These are phyloP conservation scores for Venturiaceae sp. DNA, from an alignment of 2,329 filamentous ascomycete genomes.

Conservation along the genomic window DNA sequence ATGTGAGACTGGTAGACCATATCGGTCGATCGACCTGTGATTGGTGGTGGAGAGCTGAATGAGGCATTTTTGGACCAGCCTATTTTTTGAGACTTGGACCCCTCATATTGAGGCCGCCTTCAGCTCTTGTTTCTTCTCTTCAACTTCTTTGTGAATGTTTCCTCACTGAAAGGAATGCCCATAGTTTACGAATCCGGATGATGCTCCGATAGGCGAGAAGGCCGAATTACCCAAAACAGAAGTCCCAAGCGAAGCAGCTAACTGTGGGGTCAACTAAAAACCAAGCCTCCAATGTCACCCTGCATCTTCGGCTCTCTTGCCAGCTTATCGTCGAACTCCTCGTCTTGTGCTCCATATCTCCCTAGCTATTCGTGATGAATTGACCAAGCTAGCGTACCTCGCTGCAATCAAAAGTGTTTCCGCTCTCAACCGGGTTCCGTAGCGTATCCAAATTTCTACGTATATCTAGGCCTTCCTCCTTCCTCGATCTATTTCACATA, in stretches of 20 bases:
- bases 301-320: background rate
- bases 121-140: background rate
- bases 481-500: background rate
- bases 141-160: background rate
- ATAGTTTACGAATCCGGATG: background rate
- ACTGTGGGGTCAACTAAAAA: background rate
- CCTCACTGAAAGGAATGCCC: background rate
- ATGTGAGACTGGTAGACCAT: no score
- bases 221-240: background rate
- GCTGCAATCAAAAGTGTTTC: background rate
- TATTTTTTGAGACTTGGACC: background rate
- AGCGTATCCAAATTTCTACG: background rate
- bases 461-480: background rate
- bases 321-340: background rate
- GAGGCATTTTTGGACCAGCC: background rate
- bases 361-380: background rate
- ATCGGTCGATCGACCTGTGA: no score
- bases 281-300: background rate
- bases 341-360: background rate
- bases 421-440: background rate
- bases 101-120: background rate
- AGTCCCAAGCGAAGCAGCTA: background rate
- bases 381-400: background rate
- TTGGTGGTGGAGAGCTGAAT: background rate
- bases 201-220: background rate